Percentiles rank a stretch among this genome's conserved stretches.
Conservation (phyloP, 768 basidiomycete genomes). For the Hirschioporus abietinus region DNA sequence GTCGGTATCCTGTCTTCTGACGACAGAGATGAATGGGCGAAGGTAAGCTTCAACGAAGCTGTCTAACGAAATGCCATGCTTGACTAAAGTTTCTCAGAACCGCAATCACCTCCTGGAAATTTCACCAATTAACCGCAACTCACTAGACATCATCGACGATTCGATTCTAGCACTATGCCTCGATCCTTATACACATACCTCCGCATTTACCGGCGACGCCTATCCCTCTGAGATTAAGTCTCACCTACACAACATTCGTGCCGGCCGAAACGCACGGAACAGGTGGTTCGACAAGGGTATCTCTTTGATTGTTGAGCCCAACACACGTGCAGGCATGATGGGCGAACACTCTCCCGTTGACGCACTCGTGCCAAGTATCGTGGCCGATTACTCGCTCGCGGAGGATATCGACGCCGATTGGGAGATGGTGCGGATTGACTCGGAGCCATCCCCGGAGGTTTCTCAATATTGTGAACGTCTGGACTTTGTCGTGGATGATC, state of each 20-base stretch:
- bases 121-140: conserved; percentile 57
- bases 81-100: conserved; percentile 43
- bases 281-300: conserved; percentile 90
- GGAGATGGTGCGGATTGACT: conserved; percentile 27
- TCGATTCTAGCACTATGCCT: conserved; percentile 78
- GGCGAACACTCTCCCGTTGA: conserved; percentile 92
- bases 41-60: conserved; percentile 39
- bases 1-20: conserved; percentile 77
- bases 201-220: conserved; percentile 25
- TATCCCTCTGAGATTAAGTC: conserved; percentile 49
- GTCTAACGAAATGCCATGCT: background rate
- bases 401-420: conserved; percentile 50
- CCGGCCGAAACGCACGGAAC: conserved; percentile 63
- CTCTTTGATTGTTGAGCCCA: conserved; percentile 78
- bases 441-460: conserved; percentile 10
- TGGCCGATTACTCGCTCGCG: conserved; percentile 75
- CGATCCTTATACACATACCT: conserved; percentile 60
- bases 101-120: conserved; percentile 62
- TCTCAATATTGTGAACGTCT: conserved; percentile 48
- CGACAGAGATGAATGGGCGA: conserved; percentile 75
- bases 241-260: conserved; percentile 71
- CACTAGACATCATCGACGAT: conserved; percentile 60
- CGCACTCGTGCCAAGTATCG: conserved; percentile 83
- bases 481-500: conserved; percentile 70
- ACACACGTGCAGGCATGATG: conserved; percentile 76